A percentile compares a stretch with the other conserved stretches of the same genome.
phyloP scores from a whole-genome alignment of 495 filamentous ascomycete species.

The Lineolata rhizophorae region DNA sequence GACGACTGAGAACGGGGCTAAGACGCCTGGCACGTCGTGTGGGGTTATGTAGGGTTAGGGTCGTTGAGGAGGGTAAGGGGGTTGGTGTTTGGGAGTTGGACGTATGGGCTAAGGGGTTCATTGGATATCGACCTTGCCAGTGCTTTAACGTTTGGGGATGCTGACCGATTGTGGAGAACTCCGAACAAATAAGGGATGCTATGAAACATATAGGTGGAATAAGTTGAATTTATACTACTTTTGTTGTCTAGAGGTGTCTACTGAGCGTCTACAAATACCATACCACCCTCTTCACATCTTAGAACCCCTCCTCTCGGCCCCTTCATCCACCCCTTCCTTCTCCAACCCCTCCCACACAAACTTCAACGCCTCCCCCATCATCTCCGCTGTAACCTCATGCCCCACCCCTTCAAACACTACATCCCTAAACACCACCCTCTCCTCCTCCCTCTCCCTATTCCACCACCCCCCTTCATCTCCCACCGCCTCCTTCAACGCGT shows the following conservation, averaged over 20 bases:
- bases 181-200: too few relatives aligned
- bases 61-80: too few relatives aligned
- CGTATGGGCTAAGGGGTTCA: too few relatives aligned
- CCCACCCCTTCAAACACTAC: constrained; percentile 48
- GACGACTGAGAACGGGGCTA: constrained; percentile 20
- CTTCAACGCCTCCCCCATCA: constrained; percentile 30
- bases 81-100: too few relatives aligned
- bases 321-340: neutral
- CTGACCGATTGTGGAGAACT: too few relatives aligned
- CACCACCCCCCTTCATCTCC: constrained; percentile 27
- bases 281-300: constrained; percentile 1
- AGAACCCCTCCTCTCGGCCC: neutral
- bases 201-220: too few relatives aligned
- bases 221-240: too few relatives aligned
- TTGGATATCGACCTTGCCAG: too few relatives aligned
- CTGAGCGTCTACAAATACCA: too few relatives aligned
- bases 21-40: constrained; percentile 12
- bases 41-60: constrained; percentile 16
- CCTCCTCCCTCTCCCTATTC: constrained; percentile 5
- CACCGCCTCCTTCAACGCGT: constrained; percentile 42
- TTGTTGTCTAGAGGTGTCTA: too few relatives aligned
- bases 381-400: constrained; percentile 49
- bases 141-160: too few relatives aligned
- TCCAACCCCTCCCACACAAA: constrained; percentile 7
- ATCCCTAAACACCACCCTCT: constrained; percentile 33